Evolutionary conservation across 192 early-diverging fungal species (phyloP).

Genomic region (Haplosporangium gracile): DNA sequence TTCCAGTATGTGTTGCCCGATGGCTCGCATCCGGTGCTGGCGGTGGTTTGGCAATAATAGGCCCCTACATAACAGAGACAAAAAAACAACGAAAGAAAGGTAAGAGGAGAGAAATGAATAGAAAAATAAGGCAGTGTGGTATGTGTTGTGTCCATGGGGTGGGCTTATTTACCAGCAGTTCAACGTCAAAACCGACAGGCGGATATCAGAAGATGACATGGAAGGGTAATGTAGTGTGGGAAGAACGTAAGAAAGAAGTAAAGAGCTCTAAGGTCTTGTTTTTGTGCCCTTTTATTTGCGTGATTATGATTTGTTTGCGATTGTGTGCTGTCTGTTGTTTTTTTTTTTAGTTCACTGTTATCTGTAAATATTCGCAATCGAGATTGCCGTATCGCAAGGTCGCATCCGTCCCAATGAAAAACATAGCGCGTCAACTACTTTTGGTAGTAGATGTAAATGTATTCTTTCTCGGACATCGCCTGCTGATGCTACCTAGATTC

Average conservation of each 20-base stretch:
- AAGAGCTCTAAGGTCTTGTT: neutral
- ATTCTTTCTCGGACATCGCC: neutral
- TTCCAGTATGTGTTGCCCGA: slow-evolving; percentile 60
- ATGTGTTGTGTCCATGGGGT: neutral
- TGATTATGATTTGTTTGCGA: neutral
- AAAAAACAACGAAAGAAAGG: neutral
- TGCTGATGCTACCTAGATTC: neutral
- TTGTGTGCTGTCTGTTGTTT: neutral
- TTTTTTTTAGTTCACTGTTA: neutral
- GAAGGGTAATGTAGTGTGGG: neutral
- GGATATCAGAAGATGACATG: neutral
- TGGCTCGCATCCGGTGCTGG: slow-evolving; percentile 59
- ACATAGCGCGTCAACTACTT: neutral
- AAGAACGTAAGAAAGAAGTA: neutral
- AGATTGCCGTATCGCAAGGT: neutral
- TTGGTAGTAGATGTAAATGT: too few species aligned
- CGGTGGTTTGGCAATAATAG: slow-evolving; percentile 53
- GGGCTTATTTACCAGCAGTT: slow-evolving; percentile 60
- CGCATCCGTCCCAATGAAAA: neutral
- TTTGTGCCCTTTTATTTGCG: neutral
- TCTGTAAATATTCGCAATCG: neutral
- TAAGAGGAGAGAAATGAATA: slow-evolving; percentile 32
- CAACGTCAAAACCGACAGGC: slow-evolving; percentile 26
- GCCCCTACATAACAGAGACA: neutral
- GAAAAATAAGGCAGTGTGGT: neutral